Base-by-base conservation (phyloP, 768 basidiomycete genomes). In the Auriscalpium vulgare region DNA sequence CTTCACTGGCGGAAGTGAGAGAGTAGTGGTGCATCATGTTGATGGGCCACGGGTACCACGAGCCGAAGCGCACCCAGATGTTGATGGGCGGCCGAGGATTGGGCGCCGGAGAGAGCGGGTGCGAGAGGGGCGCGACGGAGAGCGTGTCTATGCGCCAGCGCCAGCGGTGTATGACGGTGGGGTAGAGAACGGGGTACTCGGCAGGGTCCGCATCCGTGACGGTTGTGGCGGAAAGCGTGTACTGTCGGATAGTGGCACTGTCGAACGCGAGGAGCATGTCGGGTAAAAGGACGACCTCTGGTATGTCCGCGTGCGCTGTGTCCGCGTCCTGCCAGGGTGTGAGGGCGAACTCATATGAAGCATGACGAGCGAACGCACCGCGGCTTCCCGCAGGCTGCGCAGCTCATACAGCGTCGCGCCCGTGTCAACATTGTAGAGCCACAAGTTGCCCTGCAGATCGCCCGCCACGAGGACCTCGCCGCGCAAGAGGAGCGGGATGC, bases 11-110 rank as follows among this genome's bases (percentile, higher is more conserved):
- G 0, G 78, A 75, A 1, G 65, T 65, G 14, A 88, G 71, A 37
- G 74, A 64, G 63, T 77, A 85, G 65, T 83, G 80, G 60, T 87
- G 83, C n/a, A 87, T 72, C 23, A 82, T 68, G 66, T 88, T 87
- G 58, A 82, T 77, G 0, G 85, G 83, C 85, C 85, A 87, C 3
- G 84, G 84, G 57, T 77, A 80, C 53, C 70, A 72, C 64, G 78
- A 82, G 11, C 75, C 78, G 62, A 81, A 87, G 14, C 87, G 82
- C 17, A 86, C 64, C 45, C 83, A 71, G 16, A 87, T 67, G 59
- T 76, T 76, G 54, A 87, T 72, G 0, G 72, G 69, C 1, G 69
- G 66, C 47, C 64, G 65, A 16, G 48, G 29, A 5, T 11, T 14
- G 34, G 23, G 47, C 16, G n/a, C 2, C 34, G 17, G 49, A 53